phyloP scores from a whole-genome alignment of 2,329 filamentous ascomycete genomes.

The Neonectria sp. region DNA sequence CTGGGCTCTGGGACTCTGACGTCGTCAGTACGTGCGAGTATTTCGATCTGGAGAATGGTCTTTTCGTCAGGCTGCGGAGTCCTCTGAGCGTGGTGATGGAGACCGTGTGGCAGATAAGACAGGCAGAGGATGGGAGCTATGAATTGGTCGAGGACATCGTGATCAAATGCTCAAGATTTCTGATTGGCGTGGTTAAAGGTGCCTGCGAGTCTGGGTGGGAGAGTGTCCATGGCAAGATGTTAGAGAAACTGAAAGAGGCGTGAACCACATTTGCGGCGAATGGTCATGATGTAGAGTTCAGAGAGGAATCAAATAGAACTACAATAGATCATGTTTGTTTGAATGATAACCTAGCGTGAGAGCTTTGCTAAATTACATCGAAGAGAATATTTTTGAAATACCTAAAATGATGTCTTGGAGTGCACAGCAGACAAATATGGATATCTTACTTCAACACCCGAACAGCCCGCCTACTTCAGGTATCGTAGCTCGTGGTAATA shows the following conservation, averaged over 20 bases:
- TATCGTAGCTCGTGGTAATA: not conserved
- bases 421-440: slow-evolving; percentile 15
- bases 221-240: slow-evolving; percentile 66
- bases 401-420: slow-evolving; percentile 5
- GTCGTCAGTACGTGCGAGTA: slow-evolving; percentile 70
- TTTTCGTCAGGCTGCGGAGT: slow-evolving; percentile 67
- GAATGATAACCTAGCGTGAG: not conserved
- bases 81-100: slow-evolving; percentile 69
- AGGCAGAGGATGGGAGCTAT: slow-evolving; percentile 49
- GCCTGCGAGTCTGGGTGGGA: slow-evolving; percentile 67
- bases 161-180: slow-evolving; percentile 66
- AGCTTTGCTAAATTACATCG: not conserved
- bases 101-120: slow-evolving; percentile 63
- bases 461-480: not conserved
- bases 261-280: not conserved
- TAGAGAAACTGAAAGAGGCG: slow-evolving; percentile 52
- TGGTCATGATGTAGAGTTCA: not conserved
- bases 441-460: slow-evolving; percentile 4
- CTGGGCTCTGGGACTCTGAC: slow-evolving; percentile 69
- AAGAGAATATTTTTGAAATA: slow-evolving; percentile 5
- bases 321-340: slow-evolving; percentile 10
- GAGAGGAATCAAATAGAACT: not conserved
- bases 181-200: slow-evolving; percentile 64
- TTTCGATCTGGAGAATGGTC: slow-evolving; percentile 62
- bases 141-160: slow-evolving; percentile 65